Base-by-base conservation (phyloP, 345 rosid species). In the Clausena lansium region DNA sequence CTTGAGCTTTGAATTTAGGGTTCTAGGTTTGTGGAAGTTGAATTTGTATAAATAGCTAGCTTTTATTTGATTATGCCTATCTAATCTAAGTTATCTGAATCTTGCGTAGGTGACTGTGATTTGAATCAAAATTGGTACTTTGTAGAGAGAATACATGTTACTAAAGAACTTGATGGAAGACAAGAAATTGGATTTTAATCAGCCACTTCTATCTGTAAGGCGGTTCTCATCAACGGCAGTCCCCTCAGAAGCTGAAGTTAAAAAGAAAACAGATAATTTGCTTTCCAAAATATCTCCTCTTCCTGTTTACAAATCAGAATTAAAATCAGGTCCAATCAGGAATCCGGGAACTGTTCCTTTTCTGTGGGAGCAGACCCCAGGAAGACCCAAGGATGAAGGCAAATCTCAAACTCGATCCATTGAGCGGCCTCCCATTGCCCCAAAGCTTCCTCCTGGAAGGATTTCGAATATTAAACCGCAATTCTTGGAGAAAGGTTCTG, bases 311-410 rank as follows among this genome's bases (percentile, higher is more conserved):
- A 91, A 84, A 72, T 90, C 96, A 60, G 99, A 95, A 73, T 71
- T 93, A 71, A 95, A 88, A 78, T 93, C 97, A 27, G 97, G 95
- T 70, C 99, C 98, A 2, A 73, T 93, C 2, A 84, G 94, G 65
- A 86, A 86, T 65, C 92, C 99, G 2, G 99, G 98, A n/a, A n/a
- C 90, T 4, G 97, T 95, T 74, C 99, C 98, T 59, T 95, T 95
- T 73, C 78, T 89, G 57, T 95, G 99, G 99, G 99, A 95, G 77
- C 87, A 85, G 74, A 76, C 81, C 52, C 99, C 99, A 0, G 98
- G 99, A 62, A 91, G 83, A 71, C 96, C 98, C 10, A 95, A 92
- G 80, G 81, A 87, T 80, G 92, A 84, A 82, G 80, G 67, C 39
- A 86, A 83, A 79, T 81, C 75, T 75, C 85, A 38, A 41, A 47